Conservation (phyloP, 208 protist species). For the Crithidia mellificae region DNA sequence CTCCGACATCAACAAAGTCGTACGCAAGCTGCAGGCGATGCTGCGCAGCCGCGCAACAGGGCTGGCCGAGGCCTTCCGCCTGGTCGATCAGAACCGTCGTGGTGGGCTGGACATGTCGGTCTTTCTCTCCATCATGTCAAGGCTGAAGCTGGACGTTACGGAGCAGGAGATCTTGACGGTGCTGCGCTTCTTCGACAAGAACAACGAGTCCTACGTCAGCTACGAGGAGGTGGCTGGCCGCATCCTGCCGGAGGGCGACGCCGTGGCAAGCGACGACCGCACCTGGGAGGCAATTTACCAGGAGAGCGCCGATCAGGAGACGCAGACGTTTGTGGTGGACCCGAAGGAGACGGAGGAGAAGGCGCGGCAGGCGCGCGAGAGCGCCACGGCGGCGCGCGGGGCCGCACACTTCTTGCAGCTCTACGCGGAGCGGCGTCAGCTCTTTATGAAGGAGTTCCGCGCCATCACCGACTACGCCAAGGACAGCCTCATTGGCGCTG, state of each 20-base stretch:
- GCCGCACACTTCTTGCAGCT: constrained; percentile 75
- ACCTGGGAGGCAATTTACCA: constrained; percentile 77
- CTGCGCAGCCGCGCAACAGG: constrained; percentile 74
- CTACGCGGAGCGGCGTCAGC: constrained; percentile 82
- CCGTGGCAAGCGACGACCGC: constrained; percentile 64
- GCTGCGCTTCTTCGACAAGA: constrained; percentile 92
- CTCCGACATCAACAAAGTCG: constrained; percentile 88
- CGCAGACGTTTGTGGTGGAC: constrained; percentile 60
- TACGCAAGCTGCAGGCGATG: constrained; percentile 89
- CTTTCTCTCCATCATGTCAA: constrained; percentile 74
- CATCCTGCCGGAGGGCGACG: constrained; percentile 74
- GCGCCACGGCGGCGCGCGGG: constrained; percentile 45
- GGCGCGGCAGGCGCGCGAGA: constrained; percentile 36
- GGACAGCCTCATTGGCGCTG: constrained; percentile 82
- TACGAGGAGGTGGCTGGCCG: constrained; percentile 87
- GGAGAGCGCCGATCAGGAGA: constrained; percentile 63
- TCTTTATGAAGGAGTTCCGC: constrained; percentile 90
- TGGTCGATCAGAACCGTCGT: constrained; percentile 58
- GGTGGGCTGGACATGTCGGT: constrained; percentile 76
- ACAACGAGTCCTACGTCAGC: constrained; percentile 88
- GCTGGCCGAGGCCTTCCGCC: constrained; percentile 79
- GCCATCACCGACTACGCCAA: constrained; percentile 85
- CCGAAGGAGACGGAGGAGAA: constrained; percentile 60
- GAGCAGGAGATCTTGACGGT: constrained; percentile 92
- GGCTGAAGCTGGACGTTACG: constrained; percentile 72